Evolutionary conservation across 352 stramenopile genomes (phyloP).

Genomic region (Plasmopara muralis): DNA sequence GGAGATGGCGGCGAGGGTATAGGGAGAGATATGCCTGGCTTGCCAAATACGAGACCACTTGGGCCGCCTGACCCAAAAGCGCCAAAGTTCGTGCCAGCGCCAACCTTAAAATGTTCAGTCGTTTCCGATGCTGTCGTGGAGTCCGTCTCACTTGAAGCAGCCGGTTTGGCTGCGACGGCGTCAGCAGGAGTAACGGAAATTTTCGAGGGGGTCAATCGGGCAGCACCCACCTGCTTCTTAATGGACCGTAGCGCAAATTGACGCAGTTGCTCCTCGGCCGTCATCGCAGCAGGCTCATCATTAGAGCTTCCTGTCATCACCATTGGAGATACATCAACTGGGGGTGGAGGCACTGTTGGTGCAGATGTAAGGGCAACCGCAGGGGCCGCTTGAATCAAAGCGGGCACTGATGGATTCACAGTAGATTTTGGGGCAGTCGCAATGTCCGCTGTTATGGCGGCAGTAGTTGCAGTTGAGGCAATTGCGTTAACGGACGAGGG

Average conservation of each 20-base stretch:
- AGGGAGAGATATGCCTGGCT: slow-evolving; percentile 63
- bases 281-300: slow-evolving; percentile 19
- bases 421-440: background rate
- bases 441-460: slow-evolving; percentile 5
- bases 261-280: slow-evolving; percentile 56
- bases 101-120: slow-evolving; percentile 31
- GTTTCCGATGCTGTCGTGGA: slow-evolving; percentile 13
- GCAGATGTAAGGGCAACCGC: background rate
- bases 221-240: slow-evolving; percentile 45
- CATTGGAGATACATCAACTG: slow-evolving; percentile 7
- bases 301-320: slow-evolving; percentile 7
- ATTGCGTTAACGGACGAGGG: slow-evolving; percentile 11
- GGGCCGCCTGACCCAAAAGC: slow-evolving; percentile 48
- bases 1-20: slow-evolving; percentile 51
- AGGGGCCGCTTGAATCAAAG: background rate
- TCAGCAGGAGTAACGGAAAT: slow-evolving; percentile 5
- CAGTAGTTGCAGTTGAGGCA: slow-evolving; percentile 15
- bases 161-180: slow-evolving; percentile 17
- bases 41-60: slow-evolving; percentile 66
- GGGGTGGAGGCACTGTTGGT: slow-evolving; percentile 3
- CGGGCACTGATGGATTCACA: background rate
- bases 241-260: slow-evolving; percentile 61
- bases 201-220: slow-evolving; percentile 28
- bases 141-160: slow-evolving; percentile 14
- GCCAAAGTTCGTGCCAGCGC: slow-evolving; percentile 24